Percentiles rank a stretch among this genome's conserved stretches.
Evolutionary conservation across 2,329 filamentous ascomycete genomes (phyloP).

Genomic region (Aspergillus luchuensis): DNA sequence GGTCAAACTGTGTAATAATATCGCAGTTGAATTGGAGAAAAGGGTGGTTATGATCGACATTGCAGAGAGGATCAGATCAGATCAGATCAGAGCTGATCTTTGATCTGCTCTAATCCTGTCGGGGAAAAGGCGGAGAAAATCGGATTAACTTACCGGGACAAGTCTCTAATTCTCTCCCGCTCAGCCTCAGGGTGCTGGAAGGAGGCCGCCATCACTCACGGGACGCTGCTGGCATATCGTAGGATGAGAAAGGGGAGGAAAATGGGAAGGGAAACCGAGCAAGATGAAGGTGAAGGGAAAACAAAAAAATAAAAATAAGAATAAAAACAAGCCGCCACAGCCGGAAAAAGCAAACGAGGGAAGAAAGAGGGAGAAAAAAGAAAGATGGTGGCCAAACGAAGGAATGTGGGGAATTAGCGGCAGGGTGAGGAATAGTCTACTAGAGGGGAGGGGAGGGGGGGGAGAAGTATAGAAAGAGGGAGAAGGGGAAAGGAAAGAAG

Average conservation of each 20-base stretch:
- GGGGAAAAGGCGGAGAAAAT: neutral
- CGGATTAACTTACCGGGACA: constrained; percentile 14
- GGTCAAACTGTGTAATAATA: neutral
- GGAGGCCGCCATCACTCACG: constrained; percentile 12
- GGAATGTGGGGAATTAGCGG: no score
- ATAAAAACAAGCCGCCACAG: neutral
- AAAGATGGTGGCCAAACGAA: no score
- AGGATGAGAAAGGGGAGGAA: neutral
- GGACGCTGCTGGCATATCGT: neutral
- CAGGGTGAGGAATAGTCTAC: no score
- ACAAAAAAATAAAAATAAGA: neutral
- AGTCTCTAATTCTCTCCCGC: constrained; percentile 21
- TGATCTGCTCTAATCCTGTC: no score
- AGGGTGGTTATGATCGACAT: no score
- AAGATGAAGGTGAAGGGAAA: neutral
- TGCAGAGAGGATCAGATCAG: no score
- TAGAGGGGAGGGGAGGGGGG: no score
- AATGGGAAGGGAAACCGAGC: neutral
- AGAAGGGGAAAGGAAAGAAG: no score
- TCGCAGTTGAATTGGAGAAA: no score
- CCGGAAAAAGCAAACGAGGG: neutral
- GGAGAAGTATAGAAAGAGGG: no score
- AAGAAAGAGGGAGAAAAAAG: no score
- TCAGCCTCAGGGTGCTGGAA: constrained; percentile 18
- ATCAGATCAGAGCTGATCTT: no score